Base-by-base conservation (phyloP, 371 early-diverging fungal species). In the Mucor sp. region DNA sequence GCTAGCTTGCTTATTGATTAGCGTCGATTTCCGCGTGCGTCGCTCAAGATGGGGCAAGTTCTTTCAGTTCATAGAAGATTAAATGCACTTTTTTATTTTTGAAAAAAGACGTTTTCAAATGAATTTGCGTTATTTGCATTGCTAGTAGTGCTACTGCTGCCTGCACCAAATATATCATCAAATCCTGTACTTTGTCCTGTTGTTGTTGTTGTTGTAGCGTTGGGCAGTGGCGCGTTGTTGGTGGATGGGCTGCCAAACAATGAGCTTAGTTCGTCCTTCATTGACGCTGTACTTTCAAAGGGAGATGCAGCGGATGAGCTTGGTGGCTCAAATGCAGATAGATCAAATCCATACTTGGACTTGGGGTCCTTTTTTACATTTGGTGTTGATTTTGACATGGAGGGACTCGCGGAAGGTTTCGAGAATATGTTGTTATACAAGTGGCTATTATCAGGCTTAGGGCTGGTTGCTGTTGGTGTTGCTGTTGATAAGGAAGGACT, bases 311-410 rank as follows among this genome's bases (percentile, higher is more conserved):
- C 23, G 15, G 57, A 39, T 14, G 19, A 33, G 12, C 33, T 23
- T n/a, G 69, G 47, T 2, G 67, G 60, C 39, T 83, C 83, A 71
- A 83, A 83, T 23, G 75, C 80, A 58, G 79, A 72, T 11, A 83
- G 61, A 68, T 83, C 83, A 71, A 83, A 80, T 9, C 77, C 77
- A 53, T 83, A 80, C 50, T 83, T 83, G 11, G 75, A 73, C 23
- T 75, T 78, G 28, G 62, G 50, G 19, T 62, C 62, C 21, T 59
- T 64, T 23, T 44, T 48, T 41, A 65, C 53, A 33, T 60, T 25
- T 21, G 58, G 21, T 39, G 66, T 25, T 33, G 59, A 9, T 19
- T 60, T 21, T 14, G 64, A 23, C 27, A 41, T 7, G 7, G 62
- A 39, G 23, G 48, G 32, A 17, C 53, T 63, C 15, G 19, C 33